Conservation (phyloP, 768 basidiomycete species). For the Rhizopogon roseolus region DNA sequence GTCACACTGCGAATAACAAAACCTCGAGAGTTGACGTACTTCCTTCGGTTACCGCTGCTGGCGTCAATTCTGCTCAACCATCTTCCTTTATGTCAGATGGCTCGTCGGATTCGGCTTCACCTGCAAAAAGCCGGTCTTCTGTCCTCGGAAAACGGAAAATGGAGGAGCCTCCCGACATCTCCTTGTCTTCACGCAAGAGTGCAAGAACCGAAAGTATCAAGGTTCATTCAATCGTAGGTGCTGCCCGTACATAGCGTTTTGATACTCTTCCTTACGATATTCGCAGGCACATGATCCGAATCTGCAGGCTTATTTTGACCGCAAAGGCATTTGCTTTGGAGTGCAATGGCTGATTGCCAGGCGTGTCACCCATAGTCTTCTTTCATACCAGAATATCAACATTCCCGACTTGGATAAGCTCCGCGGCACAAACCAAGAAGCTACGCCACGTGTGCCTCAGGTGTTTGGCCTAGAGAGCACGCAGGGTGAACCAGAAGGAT, state of each 20-base stretch:
- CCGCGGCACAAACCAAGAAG: constrained; percentile 25
- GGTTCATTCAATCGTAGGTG: not conserved
- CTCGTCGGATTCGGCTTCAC: constrained; percentile 6
- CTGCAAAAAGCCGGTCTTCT: not conserved
- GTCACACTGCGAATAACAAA: not conserved
- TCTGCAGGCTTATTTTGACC: constrained; percentile 18
- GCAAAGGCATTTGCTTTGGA: constrained; percentile 34
- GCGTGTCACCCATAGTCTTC: constrained; percentile 24
- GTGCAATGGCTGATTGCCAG: constrained; percentile 54
- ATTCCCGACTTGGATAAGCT: constrained; percentile 24
- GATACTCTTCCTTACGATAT: not conserved
- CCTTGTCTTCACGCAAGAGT: not conserved
- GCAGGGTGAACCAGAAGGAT: constrained; percentile 7
- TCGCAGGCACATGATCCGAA: constrained; percentile 8
- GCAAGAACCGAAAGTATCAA: not conserved
- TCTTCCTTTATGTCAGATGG: not conserved
- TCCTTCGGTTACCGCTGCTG: not conserved
- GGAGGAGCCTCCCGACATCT: not conserved
- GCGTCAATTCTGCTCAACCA: too few species aligned
- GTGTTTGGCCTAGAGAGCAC: constrained; percentile 5
- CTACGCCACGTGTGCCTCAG: constrained; percentile 21
- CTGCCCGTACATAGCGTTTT: not conserved
- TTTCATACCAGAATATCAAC: constrained; percentile 27
- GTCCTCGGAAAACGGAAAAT: constrained; percentile 11
- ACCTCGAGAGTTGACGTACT: not conserved